A percentile compares a stretch with the other conserved stretches of the same genome.
Evolutionary conservation across 352 stramenopile genomes (phyloP).

Genomic region (Ochromonadaceae sp.): DNA sequence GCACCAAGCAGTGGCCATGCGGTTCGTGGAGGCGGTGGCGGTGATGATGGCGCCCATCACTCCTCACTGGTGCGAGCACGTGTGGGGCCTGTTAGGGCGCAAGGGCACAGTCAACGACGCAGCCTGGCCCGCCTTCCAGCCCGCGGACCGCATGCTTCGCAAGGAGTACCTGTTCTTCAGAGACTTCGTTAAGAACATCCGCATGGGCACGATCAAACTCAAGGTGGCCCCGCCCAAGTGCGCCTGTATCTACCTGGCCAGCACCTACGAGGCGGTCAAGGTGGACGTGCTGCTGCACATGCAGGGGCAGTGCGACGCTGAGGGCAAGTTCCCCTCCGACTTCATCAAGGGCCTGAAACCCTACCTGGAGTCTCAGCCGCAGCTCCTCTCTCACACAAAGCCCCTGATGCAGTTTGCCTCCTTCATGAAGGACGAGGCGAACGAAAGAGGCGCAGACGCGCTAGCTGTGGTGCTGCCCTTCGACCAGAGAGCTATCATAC

Average conservation of each 20-base stretch:
- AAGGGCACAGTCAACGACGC: not conserved
- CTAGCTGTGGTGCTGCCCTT: constrained; percentile 84
- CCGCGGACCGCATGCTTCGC: not conserved
- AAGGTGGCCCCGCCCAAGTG: not conserved
- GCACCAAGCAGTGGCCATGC: constrained; percentile 71
- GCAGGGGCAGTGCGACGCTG: constrained; percentile 43
- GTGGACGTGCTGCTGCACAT: constrained; percentile 63
- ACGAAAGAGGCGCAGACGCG: constrained; percentile 70
- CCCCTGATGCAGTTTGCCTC: constrained; percentile 90
- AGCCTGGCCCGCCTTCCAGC: not conserved
- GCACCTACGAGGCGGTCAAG: constrained; percentile 60
- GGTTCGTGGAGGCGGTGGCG: constrained; percentile 78
- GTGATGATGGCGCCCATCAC: constrained; percentile 88
- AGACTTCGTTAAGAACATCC: constrained; percentile 11
- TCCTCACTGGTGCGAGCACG: constrained; percentile 80
- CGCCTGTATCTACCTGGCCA: constrained; percentile 45
- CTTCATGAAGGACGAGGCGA: constrained; percentile 80
- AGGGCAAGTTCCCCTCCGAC: constrained; percentile 46
- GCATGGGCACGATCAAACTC: not conserved
- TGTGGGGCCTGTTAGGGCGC: constrained; percentile 47
- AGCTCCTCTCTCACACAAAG: constrained; percentile 72
- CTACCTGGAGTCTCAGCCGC: constrained; percentile 41
- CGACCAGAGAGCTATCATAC: constrained; percentile 77
- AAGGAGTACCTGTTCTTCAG: constrained; percentile 9
- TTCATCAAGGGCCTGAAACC: constrained; percentile 69